Evolutionary conservation across 116 monocot species (phyloP), one percentile per base, ranked within the genome.

Genomic region (Posidonia oceanica): DNA sequence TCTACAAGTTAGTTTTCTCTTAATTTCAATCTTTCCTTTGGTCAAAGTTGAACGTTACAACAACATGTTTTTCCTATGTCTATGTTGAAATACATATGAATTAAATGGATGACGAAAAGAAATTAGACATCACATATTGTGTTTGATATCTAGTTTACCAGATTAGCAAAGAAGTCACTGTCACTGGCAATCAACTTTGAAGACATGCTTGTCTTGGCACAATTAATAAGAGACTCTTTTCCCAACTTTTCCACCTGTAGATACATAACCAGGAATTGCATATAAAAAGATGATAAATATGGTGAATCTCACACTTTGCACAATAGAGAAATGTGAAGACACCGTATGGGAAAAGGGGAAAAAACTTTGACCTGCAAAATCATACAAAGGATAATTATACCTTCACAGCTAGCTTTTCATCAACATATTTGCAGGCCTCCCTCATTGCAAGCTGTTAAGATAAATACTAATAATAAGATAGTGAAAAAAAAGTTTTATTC

Each of bases 191-290:
- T 85, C 74, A 97, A 77, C 75, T 97, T 97, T 37, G 96, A 97
- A 66, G 96, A 97, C 91, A 96, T 96, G 86, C 96, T 96, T 73
- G 96, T 96, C 77, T 96, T 96, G 4, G 96, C 96, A 82, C 91
- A 97, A 55, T 97, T 97, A 60, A 97, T 61, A 62, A 97, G 81
- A 14, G 89, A 91, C 74, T 97, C 96, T 74, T 89, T 97, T 53
- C 91, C 97, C 66, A 97, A 87, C 70, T 89, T 97, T 72, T 92
- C 97, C 60, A 97, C 97, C 97, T 97, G 79, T 5, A 18, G 40
- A 55, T 16, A 66, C 51, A 37, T 68, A 53, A 4, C 52, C 11
- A n/a, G 39, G 39, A 44, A 39, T 7, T 44, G n/a, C 37, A 59
- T 71, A 58, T 36, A 60, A n/a, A n/a, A 21, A 38, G 55, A 54